phyloP scores from a whole-genome alignment of 2,329 filamentous ascomycete species.

The Grosmannia penicillata region DNA sequence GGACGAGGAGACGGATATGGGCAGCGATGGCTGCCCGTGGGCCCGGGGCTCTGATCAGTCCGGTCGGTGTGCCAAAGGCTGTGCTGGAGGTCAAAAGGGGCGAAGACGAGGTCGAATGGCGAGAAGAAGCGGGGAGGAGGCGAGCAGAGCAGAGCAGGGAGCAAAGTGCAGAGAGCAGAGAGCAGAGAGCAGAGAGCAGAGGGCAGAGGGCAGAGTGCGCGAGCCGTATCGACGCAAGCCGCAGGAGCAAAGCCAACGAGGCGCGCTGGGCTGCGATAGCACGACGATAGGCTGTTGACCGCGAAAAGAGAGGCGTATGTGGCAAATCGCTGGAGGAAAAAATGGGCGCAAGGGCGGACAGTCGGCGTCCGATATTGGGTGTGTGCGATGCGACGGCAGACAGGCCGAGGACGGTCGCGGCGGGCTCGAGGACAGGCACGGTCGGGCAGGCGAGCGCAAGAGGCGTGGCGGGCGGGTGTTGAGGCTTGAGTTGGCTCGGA shows the following conservation, averaged over 20 bases:
- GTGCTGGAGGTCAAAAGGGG: not conserved
- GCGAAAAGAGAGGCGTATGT: not conserved
- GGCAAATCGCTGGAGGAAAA: not conserved
- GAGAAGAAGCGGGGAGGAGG: not conserved
- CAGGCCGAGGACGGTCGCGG: not conserved
- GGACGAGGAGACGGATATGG: not conserved
- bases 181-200: not conserved
- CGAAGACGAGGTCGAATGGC: not conserved
- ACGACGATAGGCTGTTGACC: too few relatives aligned
- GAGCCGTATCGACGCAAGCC: too few relatives aligned
- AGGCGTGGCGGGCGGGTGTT: too few relatives aligned
- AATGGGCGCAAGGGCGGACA: conserved; percentile 1
- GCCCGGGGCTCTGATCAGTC: too few relatives aligned
- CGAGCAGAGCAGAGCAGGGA: not conserved
- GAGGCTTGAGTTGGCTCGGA: too few relatives aligned
- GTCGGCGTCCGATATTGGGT: not conserved
- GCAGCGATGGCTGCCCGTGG: not conserved
- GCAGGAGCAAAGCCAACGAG: too few relatives aligned
- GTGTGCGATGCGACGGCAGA: conserved; percentile 1
- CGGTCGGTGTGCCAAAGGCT: too few relatives aligned
- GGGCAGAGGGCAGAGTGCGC: not conserved
- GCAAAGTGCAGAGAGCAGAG: not conserved
- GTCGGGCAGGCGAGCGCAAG: not conserved
- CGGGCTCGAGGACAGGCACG: not conserved
- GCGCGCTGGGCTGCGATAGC: too few relatives aligned